Base-by-base conservation (phyloP, 2,329 filamentous ascomycete genomes). In the Aspergillus spinulosporus region DNA sequence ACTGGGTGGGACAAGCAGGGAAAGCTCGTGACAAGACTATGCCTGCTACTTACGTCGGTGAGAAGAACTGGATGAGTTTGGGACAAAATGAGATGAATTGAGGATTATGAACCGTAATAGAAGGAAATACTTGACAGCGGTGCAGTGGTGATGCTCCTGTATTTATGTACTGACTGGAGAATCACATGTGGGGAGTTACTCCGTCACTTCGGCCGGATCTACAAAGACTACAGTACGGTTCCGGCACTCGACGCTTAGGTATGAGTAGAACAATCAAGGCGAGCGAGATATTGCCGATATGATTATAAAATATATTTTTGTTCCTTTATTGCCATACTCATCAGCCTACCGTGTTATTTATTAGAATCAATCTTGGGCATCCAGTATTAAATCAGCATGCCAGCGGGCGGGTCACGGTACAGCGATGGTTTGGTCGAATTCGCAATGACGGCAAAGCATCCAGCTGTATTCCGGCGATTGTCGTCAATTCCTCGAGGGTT, bases 381-480 rank as follows among this genome's bases (percentile, higher is more conserved):
- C 34, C 2, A n/a, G 21, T 14, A 45, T 36, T 8, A 21, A 21
- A 1, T 43, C 15, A 45, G 5, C 45, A 36, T 37, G 14, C 42
- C 32, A 29, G 12, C 32, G 42, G 11, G 3, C 14, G 21, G 39
- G 37, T 32, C 29, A 45, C 40, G 21, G 36, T 8, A 12, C 32
- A 39, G n/a, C 37, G 26, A 28, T 42, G 44, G 31, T 12, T 8
- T 36, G 29, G 21, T 36, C 15, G 7, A 42, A 37, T 49, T 43
- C 45, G 36, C n/a, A n/a, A 43, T 49, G 29, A 43, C 28, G 31
- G 15, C 15, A 37, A 37, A 12, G 34, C 34, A 12, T 42, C 32
- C 11, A 28, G n/a, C 9, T 50, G 31, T 40, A 57, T 56, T 60
- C 58, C 65, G 65, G 59, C 49, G 58, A 59, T 67, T 67, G 58